Percentiles rank a stretch among this genome's conserved stretches.
These are phyloP conservation scores for Candida sithepensis DNA, from an alignment of 805 yeast genomes.

Conservation along the genomic window DNA sequence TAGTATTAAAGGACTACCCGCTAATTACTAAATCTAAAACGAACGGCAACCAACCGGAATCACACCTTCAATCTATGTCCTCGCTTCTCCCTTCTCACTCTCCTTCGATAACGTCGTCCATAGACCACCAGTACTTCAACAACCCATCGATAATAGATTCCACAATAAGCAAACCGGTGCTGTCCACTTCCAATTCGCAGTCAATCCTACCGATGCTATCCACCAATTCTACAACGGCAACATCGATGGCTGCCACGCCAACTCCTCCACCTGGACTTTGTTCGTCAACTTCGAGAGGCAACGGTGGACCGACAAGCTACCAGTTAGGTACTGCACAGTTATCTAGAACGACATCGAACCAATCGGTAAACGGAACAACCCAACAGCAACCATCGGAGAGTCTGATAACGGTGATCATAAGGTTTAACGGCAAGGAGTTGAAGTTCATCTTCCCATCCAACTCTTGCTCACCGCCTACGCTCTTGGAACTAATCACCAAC, in stretches of 20 bases:
- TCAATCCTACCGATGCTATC: conserved; percentile 6
- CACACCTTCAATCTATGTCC: conserved; percentile 2
- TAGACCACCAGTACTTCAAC: conserved; percentile 7
- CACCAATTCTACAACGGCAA: neutral
- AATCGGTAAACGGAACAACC: neutral
- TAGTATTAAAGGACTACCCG: conserved; percentile 63
- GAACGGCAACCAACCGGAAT: conserved; percentile 3
- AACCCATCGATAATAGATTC: conserved; percentile 15
- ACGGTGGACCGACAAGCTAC: neutral
- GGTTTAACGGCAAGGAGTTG: conserved; percentile 51
- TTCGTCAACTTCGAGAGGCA: too few relatives aligned
- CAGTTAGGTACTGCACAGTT: neutral
- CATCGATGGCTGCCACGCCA: neutral
- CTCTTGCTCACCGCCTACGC: conserved; percentile 76
- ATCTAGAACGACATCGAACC: neutral
- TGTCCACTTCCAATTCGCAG: conserved; percentile 5
- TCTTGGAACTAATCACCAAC: conserved; percentile 72
- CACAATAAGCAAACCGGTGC: conserved; percentile 13
- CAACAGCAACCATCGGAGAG: conserved; percentile 21
- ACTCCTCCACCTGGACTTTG: conserved; percentile 7
- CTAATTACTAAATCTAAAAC: conserved; percentile 39
- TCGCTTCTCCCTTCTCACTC: conserved; percentile 5
- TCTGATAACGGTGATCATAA: conserved; percentile 38
- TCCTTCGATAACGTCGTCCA: conserved; percentile 6
- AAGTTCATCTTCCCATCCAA: conserved; percentile 62